Base-by-base conservation (phyloP, 768 basidiomycete genomes). In the Tricholoma furcatifolium region DNA sequence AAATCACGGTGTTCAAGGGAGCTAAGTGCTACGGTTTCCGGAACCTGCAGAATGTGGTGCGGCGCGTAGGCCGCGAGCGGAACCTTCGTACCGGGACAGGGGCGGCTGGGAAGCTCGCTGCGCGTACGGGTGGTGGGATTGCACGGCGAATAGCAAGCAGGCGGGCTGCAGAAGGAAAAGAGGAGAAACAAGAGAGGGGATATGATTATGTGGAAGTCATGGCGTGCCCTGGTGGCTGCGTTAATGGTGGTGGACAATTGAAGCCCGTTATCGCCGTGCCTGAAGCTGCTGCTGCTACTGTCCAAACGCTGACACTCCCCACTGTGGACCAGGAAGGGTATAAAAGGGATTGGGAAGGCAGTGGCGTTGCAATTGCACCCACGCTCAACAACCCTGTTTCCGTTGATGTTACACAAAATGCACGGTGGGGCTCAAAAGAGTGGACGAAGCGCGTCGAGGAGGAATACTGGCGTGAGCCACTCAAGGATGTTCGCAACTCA, bases 221-320 rank as follows among this genome's bases (percentile, higher is more conserved):
- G 97, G 97, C 97, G 31, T 99, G 97, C 73, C 97, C 97, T 0
- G 86, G 88, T 0, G 97, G 97, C 15, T 98, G 97, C 67, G 92
- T 97, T 38, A 98, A 98, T 66, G 97, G 97, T 7, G 97, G 96
- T 18, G 97, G 97, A 5, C 97, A 98, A 74, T 68, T 88, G 49
- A 78, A 78, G 63, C 73, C 75, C 15, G 54, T 68, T 38, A 8
- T 44, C n/a, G 38, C 39, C 27, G 10, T 23, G 3, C 15, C 34
- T 14, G 43, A 21, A 4, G 11, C 24, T 31, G 8, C 50, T 36
- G 15, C 39, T 30, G 11, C 24, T 31, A 7, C 50, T 36, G 15
- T 40, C 30, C 27, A 27, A 7, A 27, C 34, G 10, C 30, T 41
- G 20, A 10, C 41, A 18, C 39, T 30, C 30, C 35, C 51, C 40